These are phyloP conservation scores for Phoma sp. DNA, from an alignment of 2,329 filamentous ascomycete genomes.

Conservation along the genomic window DNA sequence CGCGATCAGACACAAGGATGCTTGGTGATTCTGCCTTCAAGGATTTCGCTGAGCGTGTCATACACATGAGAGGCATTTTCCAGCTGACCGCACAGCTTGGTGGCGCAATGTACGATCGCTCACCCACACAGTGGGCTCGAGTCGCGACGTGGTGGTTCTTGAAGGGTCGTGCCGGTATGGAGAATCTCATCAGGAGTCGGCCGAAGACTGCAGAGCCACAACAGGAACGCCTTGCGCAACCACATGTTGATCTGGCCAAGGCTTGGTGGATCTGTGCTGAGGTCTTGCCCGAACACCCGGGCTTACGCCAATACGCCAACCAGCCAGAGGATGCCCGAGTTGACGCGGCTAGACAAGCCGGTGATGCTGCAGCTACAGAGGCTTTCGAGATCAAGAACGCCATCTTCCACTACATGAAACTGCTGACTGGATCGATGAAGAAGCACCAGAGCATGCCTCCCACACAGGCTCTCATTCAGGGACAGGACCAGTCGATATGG, in stretches of 20 bases:
- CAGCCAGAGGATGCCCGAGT: slow-evolving; percentile 36
- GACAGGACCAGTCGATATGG: slow-evolving; percentile 83
- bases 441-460: slow-evolving; percentile 78
- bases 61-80: slow-evolving; percentile 78
- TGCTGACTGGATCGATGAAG: slow-evolving; percentile 82
- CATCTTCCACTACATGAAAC: slow-evolving; percentile 70
- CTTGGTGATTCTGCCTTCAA: slow-evolving; percentile 60
- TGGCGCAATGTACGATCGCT: slow-evolving; percentile 68
- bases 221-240: slow-evolving; percentile 68
- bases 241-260: slow-evolving; percentile 85
- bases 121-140: slow-evolving; percentile 71
- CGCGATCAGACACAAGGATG: slow-evolving; percentile 41
- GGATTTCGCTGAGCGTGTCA: slow-evolving; percentile 73
- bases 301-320: slow-evolving; percentile 34
- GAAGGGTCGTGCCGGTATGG: slow-evolving; percentile 77
- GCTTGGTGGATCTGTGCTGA: slow-evolving; percentile 75
- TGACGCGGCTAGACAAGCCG: slow-evolving; percentile 51
- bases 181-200: slow-evolving; percentile 71
- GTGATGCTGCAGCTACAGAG: slow-evolving; percentile 54
- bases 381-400: slow-evolving; percentile 59
- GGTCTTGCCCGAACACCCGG: slow-evolving; percentile 47
- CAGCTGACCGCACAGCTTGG: slow-evolving; percentile 77
- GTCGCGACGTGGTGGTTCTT: slow-evolving; percentile 90
- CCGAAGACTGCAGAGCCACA: slow-evolving; percentile 60
- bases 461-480: slow-evolving; percentile 70